A percentile compares a stretch with the other conserved stretches of the same genome.
These are phyloP conservation scores for Colletotrichum costaricense DNA, from an alignment of 2,329 filamentous ascomycete genomes.

Conservation along the genomic window DNA sequence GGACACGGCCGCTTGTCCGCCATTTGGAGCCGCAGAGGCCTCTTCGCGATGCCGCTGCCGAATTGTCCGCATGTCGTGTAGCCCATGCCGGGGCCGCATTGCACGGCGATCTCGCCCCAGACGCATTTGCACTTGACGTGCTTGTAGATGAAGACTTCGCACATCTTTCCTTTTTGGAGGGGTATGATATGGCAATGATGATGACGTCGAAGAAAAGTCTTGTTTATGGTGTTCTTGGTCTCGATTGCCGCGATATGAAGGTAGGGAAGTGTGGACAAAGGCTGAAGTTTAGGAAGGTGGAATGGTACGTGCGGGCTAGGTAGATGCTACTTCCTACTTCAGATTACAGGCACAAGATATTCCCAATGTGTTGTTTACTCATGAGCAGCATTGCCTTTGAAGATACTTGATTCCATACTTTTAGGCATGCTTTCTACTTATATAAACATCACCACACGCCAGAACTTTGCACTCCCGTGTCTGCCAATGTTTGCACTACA, in stretches of 20 bases:
- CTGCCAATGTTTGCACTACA: not conserved
- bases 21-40: slow-evolving; percentile 47
- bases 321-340: not conserved
- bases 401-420: not conserved
- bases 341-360: not conserved
- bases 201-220: not conserved
- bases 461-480: not conserved
- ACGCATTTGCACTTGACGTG: slow-evolving; percentile 62
- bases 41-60: slow-evolving; percentile 44
- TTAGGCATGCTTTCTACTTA: not conserved
- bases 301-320: not conserved
- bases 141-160: slow-evolving; percentile 58
- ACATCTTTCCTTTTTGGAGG: slow-evolving; percentile 51
- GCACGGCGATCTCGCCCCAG: slow-evolving; percentile 60
- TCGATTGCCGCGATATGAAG: not conserved
- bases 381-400: not conserved
- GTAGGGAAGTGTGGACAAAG: not conserved
- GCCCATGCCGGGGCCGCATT: slow-evolving; percentile 61
- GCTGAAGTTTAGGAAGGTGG: not conserved
- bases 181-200: not conserved
- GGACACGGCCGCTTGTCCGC: slow-evolving; percentile 54
- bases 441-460: not conserved
- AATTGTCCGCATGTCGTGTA: slow-evolving; percentile 61
- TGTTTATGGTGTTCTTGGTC: not conserved
- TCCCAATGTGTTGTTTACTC: too few species aligned